These are phyloP conservation scores for Plenodomus biglobosus DNA, from an alignment of 2,329 filamentous ascomycete genomes.

Conservation along the genomic window DNA sequence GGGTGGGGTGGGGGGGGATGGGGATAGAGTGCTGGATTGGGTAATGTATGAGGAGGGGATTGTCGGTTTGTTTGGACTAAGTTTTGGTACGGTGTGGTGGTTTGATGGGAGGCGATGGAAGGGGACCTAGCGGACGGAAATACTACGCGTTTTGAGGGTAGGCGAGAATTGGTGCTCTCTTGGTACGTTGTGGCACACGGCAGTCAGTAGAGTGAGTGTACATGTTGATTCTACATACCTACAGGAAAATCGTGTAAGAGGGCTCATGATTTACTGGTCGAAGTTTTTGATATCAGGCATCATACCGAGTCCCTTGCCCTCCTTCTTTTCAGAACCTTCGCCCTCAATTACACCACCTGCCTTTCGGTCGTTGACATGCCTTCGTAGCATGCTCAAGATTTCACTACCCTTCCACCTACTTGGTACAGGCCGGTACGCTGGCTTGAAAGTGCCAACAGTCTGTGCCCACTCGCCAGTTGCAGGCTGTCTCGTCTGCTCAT, in stretches of 20 bases:
- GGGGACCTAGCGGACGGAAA: neutral
- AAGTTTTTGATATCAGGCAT: conserved; percentile 56
- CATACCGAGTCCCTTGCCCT: conserved; percentile 49
- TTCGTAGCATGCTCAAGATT: conserved; percentile 72
- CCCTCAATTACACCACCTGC: conserved; percentile 57
- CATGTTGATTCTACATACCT: conserved; percentile 2
- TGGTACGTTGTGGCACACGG: neutral
- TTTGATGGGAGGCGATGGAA: neutral
- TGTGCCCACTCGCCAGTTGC: conserved; percentile 88
- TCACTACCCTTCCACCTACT: conserved; percentile 80
- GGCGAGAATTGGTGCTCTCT: neutral
- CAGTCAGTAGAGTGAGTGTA: neutral
- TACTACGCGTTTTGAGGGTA: neutral
- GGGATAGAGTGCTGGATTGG: neutral
- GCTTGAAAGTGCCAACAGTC: conserved; percentile 91
- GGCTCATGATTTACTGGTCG: conserved; percentile 33
- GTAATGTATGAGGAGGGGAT: neutral
- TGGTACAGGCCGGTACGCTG: conserved; percentile 89
- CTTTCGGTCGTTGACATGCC: conserved; percentile 75
- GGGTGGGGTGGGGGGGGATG: neutral
- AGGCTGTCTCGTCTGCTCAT: conserved; percentile 54
- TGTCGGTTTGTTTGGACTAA: neutral
- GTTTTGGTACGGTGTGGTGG: neutral
- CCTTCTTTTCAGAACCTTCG: conserved; percentile 37
- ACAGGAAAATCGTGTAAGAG: neutral